Evolutionary conservation across 805 yeast species (phyloP), one percentile per base, ranked within the genome.

Genomic region (Dipodascus geniculatus): DNA sequence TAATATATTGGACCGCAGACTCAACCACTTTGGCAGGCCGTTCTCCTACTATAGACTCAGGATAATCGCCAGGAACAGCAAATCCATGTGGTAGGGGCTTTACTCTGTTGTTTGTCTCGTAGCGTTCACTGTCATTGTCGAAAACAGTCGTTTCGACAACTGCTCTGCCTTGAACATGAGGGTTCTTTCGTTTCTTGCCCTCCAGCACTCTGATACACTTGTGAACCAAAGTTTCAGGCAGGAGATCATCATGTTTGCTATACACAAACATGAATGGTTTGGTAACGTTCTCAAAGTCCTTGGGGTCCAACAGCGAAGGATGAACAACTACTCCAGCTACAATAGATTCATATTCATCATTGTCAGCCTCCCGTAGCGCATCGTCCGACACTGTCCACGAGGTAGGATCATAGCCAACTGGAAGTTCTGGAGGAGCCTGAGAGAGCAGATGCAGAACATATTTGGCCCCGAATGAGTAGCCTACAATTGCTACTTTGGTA

Each of bases 21-120:
- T 56, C 55, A n/a, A 62, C 22, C n/a, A 61, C 65, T 44, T 59
- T 53, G n/a, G 59, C 51, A 24, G 73, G 73, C 14, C 60, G 54
- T 42, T 69, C 65, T 1, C 69, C 69, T 8, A 69, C 64, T 28
- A 55, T 59, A 53, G 58, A 56, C 11, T 63, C 65, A 3, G 68
- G 62, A 54, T 71, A 71, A 52, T 71, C 74, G 3, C 74, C 73
- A 48, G 70, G 67, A 23, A 71, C 71, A 1, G 70, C 72, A 61
- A 71, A 71, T 2, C 74, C 74, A 58, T 71, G 74, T 2, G 74
- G 74, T 69, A 57, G 2, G 71, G 72, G 3, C 64, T 57, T 4
- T 38, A 38, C 44, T 17, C 6, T 9, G 19, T 38, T 38, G 44
- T 38, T 38, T 4, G 20, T 38, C 14, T 38, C 44, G 14, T 38